Base-by-base conservation (phyloP, 805 yeast species). In the Komagataella phaffii region DNA sequence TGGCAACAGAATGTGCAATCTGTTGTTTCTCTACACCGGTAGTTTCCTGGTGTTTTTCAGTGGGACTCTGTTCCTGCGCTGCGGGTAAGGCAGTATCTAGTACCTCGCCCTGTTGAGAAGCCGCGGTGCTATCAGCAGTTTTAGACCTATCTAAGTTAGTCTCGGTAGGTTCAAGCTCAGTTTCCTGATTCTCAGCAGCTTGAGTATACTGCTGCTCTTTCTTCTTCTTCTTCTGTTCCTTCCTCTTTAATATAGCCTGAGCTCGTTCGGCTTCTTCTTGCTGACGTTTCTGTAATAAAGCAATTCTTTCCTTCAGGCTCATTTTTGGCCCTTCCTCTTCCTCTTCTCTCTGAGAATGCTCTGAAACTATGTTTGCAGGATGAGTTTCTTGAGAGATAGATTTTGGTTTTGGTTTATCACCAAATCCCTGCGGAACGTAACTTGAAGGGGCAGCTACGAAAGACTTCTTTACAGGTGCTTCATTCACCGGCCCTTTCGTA, bases 291-390 rank as follows among this genome's bases (percentile, higher is more conserved):
- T 51, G 53, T 10, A 51, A 50, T 47, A 51, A 12, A 14, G 53
- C 53, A 24, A 91, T 88, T 57, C 98, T 76, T 58, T 93, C 97
- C 62, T 85, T 85, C 59, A 91, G 71, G 53, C 95, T 83, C 70
- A 89, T 67, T 57, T 85, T 81, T 7, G 96, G 96, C 40, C 75
- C 78, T 36, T 75, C 83, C 24, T 72, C 78, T 53, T 77, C 79
- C 52, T 72, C 69, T 23, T 60, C 57, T 4, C 60, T 67, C 18
- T 61, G 64, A 7, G 61, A 30, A 17, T 49, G 49, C 40, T 61
- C 65, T 7, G 62, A 59, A 7, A 58, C 56, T 6, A 59, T 56
- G 17, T 30, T 30, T 24, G 60, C 55, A 17, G 50, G 54, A 3
- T 56, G 55, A n/a, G 53, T 54, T 45, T 44, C 50, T 57, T 30